A percentile compares a stretch with the other conserved stretches of the same genome.
Conservation (phyloP, 208 protist genomes). For the Crithidia fasciculata region DNA sequence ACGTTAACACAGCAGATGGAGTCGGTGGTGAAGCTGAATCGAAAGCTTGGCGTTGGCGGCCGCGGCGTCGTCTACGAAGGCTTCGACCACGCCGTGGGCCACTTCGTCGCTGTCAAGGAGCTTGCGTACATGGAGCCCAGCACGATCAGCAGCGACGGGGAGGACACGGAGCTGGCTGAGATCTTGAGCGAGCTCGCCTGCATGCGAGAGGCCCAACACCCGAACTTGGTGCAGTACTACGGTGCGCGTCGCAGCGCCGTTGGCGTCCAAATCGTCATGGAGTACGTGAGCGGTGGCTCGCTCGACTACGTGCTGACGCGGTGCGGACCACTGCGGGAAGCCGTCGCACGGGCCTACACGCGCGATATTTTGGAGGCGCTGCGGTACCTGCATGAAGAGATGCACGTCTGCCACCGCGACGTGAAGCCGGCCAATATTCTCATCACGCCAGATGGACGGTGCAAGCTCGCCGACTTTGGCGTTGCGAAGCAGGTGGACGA, state of each 20-base stretch:
- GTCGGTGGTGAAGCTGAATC: constrained; percentile 60
- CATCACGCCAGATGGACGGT: constrained; percentile 78
- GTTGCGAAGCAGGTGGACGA: constrained; percentile 67
- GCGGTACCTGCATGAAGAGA: constrained; percentile 79
- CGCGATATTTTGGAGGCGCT: constrained; percentile 81
- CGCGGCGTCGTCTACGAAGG: constrained; percentile 85
- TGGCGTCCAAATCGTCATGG: constrained; percentile 90
- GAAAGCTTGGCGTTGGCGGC: constrained; percentile 79
- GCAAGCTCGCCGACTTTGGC: constrained; percentile 93
- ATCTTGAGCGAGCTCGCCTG: constrained; percentile 80
- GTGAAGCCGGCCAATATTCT: constrained; percentile 93
- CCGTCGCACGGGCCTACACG: constrained; percentile 75
- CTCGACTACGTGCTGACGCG: constrained; percentile 73
- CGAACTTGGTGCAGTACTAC: constrained; percentile 85
- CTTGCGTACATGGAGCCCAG: constrained; percentile 61
- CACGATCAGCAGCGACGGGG: constrained; percentile 18
- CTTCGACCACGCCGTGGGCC: constrained; percentile 76
- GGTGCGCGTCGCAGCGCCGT: constrained; percentile 68
- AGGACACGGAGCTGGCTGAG: constrained; percentile 31
- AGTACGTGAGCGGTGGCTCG: constrained; percentile 87
- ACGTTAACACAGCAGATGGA: constrained; percentile 17
- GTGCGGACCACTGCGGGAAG: constrained; percentile 67
- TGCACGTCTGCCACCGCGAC: constrained; percentile 90
- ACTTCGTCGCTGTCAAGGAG: constrained; percentile 92
- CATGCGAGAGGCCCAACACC: constrained; percentile 76